Evolutionary conservation across 108 stramenopile genomes (phyloP).

Genomic region (Epipyxis sp.): DNA sequence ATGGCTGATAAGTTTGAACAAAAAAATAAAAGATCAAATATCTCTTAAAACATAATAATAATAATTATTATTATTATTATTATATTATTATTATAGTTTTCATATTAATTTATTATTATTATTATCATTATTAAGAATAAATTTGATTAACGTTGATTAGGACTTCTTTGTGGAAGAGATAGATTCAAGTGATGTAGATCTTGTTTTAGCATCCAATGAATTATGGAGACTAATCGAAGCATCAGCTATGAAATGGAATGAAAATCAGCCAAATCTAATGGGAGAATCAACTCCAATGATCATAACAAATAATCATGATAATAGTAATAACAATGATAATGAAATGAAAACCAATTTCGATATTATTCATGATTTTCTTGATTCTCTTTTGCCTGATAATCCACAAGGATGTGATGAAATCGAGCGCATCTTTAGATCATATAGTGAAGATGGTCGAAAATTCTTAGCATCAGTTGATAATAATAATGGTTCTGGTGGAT

Average conservation of each 20-base stretch:
- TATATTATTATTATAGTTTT: too few species aligned
- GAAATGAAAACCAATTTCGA: neutral
- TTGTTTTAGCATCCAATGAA: slow-evolving; percentile 85
- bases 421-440: slow-evolving; percentile 1
- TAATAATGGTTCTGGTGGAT: slow-evolving; percentile 48
- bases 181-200: slow-evolving; percentile 73
- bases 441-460: neutral
- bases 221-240: slow-evolving; percentile 66
- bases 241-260: neutral
- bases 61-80: too few species aligned
- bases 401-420: neutral
- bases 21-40: too few species aligned
- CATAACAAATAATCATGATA: neutral
- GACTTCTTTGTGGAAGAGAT: slow-evolving; percentile 26
- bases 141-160: neutral
- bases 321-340: neutral
- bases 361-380: slow-evolving; percentile 1
- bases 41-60: too few species aligned
- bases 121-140: too few species aligned
- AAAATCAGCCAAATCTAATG: neutral
- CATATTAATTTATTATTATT: too few species aligned
- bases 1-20: too few species aligned
- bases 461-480: neutral
- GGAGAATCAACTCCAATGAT: neutral
- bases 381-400: neutral